Conservation (phyloP, 1,284 basidiomycete species). For the Moniliophthora roreri region DNA sequence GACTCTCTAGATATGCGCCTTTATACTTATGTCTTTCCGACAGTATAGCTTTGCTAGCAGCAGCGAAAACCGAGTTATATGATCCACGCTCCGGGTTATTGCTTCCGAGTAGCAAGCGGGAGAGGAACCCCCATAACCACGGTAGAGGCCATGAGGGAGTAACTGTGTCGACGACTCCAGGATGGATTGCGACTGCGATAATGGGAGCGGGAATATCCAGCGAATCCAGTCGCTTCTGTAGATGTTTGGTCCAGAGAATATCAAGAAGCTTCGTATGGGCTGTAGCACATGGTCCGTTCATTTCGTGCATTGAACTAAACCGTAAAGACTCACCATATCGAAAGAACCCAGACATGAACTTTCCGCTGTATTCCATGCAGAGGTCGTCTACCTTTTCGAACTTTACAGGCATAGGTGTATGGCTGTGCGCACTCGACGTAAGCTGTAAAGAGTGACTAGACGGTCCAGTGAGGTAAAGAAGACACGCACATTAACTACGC, state of each 20-base stretch:
- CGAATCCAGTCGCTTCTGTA: constrained; percentile 24
- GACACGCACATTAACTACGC: constrained; percentile 41
- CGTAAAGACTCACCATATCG: constrained; percentile 16
- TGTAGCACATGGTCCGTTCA: constrained; percentile 5
- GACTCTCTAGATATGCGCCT: constrained; percentile 23
- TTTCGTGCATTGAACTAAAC: not conserved
- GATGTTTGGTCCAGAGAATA: constrained; percentile 22
- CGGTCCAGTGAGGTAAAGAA: not conserved
- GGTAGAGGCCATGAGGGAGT: constrained; percentile 18
- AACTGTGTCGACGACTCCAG: constrained; percentile 28
- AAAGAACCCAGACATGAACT: constrained; percentile 1
- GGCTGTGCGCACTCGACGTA: constrained; percentile 9
- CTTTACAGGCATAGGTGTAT: constrained; percentile 1
- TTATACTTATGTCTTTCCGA: constrained; percentile 24
- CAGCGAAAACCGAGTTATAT: constrained; percentile 34
- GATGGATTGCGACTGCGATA: constrained; percentile 27
- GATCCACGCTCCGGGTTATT: constrained; percentile 25
- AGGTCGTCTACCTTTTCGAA: constrained; percentile 17
- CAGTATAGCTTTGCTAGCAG: constrained; percentile 27
- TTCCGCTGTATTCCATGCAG: constrained; percentile 8
- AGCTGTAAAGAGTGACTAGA: constrained; percentile 8
- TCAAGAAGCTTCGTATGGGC: constrained; percentile 24
- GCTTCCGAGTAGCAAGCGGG: constrained; percentile 24
- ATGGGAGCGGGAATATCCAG: constrained; percentile 18
- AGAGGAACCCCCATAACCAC: constrained; percentile 15